Evolutionary conservation across 2,329 filamentous ascomycete species (phyloP), one percentile per base, ranked within the genome.

Genomic region (Venturia nashicola): DNA sequence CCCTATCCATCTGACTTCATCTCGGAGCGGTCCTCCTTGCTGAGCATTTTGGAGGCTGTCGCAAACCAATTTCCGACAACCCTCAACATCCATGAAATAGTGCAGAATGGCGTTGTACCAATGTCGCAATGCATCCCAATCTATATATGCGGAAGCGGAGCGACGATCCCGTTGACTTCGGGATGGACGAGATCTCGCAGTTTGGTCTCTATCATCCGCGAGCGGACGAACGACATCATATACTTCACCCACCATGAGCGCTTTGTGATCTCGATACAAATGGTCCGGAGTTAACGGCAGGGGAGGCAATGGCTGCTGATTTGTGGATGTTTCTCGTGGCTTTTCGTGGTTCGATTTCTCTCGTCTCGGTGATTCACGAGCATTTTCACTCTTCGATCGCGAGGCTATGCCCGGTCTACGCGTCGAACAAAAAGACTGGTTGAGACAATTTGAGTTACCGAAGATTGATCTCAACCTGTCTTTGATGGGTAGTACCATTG

Each of bases 231-330:
- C 60, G 6, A 62, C 44, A 62, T 62, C 60, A 18, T 62, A 48
- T 23, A 62, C 34, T 23, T 62, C 40, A 39, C 60, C 60, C 12
- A 48, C 60, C 42, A 62, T 39, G 16, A 62, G 60, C 11, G 60
- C 44, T 48, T 62, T 62, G 43, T 48, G 42, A 34, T 62, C 60
- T 46, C 51, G 51, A 57, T 34, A 57, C 3, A 57, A 36, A 34
- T 57, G 51, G 18, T 57, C 51, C 14, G 51, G 51, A 36, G 51
- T 57, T 6, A 57, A 20, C 23, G 51, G 51, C 32, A 57, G 32
- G 5, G 18, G 51, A 20, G 51, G 27, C 16, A 36, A 18, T 27
- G 51, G 23, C 32, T 18, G 27, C 16, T 36, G 27, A 36, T 57
- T 36, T 20, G 32, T 14, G 12, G 32, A 16, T 18, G 18, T 2